Conservation (phyloP, 2,329 filamentous ascomycete species). For the Talaromyces atroroseus region DNA sequence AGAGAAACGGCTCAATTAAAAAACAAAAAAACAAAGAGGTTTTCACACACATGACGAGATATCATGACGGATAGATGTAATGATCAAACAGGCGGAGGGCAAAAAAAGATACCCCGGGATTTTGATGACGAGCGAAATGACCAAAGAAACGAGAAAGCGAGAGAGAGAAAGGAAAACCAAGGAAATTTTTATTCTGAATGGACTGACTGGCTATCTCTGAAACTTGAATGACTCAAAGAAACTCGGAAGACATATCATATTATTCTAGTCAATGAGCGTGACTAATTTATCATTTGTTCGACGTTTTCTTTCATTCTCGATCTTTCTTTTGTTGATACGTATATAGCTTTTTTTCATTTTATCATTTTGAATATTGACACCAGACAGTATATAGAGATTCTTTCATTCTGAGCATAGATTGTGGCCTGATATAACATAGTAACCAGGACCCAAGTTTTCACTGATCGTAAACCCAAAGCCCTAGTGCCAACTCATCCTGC, state of each 20-base stretch:
- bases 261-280: slow-evolving; percentile 6
- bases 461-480: no score
- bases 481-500: no score
- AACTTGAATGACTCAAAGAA: slow-evolving; percentile 14
- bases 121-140: slow-evolving; percentile 14
- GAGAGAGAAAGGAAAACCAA: neutral
- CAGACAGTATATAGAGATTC: neutral
- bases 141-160: neutral
- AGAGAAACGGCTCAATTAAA: neutral
- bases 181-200: neutral
- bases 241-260: slow-evolving; percentile 10
- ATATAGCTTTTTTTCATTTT: slow-evolving; percentile 1
- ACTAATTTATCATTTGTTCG: neutral
- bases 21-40: neutral
- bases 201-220: neutral
- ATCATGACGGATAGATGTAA: slow-evolving; percentile 11
- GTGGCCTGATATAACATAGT: no score
- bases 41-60: neutral
- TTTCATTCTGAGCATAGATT: neutral
- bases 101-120: slow-evolving; percentile 12
- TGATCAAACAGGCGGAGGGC: slow-evolving; percentile 1
- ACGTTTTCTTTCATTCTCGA: neutral
- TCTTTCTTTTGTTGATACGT: slow-evolving; percentile 4
- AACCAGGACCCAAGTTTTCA: no score
- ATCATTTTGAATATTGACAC: neutral